phyloP scores from a whole-genome alignment of 2,329 filamentous ascomycete genomes.

The Pseudocercospora musae region DNA sequence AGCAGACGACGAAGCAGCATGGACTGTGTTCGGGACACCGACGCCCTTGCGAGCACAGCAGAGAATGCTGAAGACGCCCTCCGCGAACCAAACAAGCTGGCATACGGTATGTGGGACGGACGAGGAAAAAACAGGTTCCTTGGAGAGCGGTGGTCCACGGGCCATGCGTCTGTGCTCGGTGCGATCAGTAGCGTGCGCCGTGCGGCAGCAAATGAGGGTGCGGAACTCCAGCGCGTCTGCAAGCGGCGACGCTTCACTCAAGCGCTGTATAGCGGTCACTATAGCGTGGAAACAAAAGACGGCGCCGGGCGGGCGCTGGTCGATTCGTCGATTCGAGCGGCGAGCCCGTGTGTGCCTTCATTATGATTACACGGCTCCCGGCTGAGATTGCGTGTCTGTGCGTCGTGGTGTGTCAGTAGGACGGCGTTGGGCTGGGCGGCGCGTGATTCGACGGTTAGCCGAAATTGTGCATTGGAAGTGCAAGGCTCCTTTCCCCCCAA shows the following conservation, averaged over 20 bases:
- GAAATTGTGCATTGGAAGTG: not conserved
- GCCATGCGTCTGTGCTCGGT: not conserved
- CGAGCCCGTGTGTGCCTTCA: not conserved
- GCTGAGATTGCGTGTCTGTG: not conserved
- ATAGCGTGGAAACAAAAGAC: not conserved
- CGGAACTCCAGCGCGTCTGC: not conserved
- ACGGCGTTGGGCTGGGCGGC: not conserved
- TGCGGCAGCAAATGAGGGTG: not conserved
- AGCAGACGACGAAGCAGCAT: not conserved
- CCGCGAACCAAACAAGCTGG: not conserved
- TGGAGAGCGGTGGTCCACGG: not conserved
- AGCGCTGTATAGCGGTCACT: not conserved
- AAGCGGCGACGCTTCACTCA: not conserved
- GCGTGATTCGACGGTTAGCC: not conserved
- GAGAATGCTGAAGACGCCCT: not conserved
- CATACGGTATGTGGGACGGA: conserved; percentile 5
- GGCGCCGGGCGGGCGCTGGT: not conserved
- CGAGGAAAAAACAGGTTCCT: not conserved
- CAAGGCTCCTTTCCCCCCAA: conserved; percentile 5
- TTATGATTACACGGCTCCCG: not conserved
- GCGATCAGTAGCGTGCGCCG: not conserved
- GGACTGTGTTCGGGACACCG: not conserved
- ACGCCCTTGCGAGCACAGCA: not conserved
- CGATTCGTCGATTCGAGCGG: too few species aligned
- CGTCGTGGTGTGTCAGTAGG: not conserved